phyloP scores from a whole-genome alignment of 345 rosid species.

The Dipteronia sinensis region DNA sequence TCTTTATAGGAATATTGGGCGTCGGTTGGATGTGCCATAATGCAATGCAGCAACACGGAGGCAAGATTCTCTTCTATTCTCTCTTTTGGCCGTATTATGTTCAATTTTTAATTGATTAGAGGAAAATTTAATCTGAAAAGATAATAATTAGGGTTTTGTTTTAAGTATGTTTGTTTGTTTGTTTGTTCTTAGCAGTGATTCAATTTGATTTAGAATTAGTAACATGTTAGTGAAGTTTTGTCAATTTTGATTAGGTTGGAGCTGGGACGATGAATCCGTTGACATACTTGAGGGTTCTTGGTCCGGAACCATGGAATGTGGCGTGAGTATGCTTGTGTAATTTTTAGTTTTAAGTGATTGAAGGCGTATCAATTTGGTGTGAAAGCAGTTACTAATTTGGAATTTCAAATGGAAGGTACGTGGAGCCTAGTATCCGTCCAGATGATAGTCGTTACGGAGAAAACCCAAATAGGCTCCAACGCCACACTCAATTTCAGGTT shows the following conservation, averaged over 20 bases:
- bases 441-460: conserved; percentile 97
- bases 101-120: background rate
- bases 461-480: conserved; percentile 95
- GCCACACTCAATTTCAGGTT: conserved; percentile 97
- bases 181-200: background rate
- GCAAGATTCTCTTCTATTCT: conserved; percentile 28
- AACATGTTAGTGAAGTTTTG: conserved; percentile 4
- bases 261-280: conserved; percentile 99
- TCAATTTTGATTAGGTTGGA: conserved; percentile 62
- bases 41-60: conserved; percentile 99
- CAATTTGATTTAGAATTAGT: background rate
- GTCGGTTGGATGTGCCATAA: conserved; percentile 92
- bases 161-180: background rate
- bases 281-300: conserved; percentile 90
- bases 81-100: background rate
- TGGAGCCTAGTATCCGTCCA: conserved; percentile 94
- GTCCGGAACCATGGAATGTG: conserved; percentile 98
- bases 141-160: background rate
- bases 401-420: conserved; percentile 51
- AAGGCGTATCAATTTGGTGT: background rate
- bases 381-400: conserved; percentile 14
- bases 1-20: conserved; percentile 86
- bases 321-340: conserved; percentile 55
- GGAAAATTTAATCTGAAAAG: background rate
- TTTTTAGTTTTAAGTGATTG: background rate